Percentiles rank a stretch among this genome's conserved stretches.
Conservation (phyloP, 371 early-diverging fungal species). For the Fennellomyces sp. region DNA sequence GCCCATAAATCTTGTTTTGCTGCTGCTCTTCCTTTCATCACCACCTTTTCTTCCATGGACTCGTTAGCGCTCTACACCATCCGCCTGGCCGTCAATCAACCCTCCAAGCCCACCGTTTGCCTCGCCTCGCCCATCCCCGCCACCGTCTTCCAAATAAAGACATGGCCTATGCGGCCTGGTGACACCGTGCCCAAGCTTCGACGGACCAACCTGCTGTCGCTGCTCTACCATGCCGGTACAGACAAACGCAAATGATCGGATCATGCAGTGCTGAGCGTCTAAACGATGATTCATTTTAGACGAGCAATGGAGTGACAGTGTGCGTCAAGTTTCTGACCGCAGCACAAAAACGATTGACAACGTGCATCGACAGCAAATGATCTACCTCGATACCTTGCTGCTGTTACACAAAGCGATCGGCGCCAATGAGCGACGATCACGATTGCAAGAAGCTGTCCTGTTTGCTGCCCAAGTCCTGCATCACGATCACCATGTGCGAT, state of each 20-base stretch:
- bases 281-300: conserved; percentile 14
- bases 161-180: conserved; percentile 4
- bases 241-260: too few species aligned
- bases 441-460: conserved; percentile 28
- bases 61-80: conserved; percentile 24
- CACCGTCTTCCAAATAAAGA: conserved; percentile 15
- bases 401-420: conserved; percentile 20
- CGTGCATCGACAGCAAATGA: conserved; percentile 30
- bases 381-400: conserved; percentile 26
- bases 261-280: too few species aligned
- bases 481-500: conserved; percentile 19
- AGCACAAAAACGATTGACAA: conserved; percentile 8
- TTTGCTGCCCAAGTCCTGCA: conserved; percentile 32
- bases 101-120: conserved; percentile 8
- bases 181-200: conserved; percentile 9
- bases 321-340: neutral
- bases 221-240: conserved; percentile 36
- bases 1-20: conserved; percentile 9
- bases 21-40: neutral
- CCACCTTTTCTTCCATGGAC: conserved; percentile 17
- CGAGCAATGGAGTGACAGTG: conserved; percentile 23
- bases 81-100: conserved; percentile 10
- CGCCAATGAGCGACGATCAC: neutral
- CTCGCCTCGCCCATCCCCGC: neutral
- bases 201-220: conserved; percentile 21